Evolutionary conservation across 108 stramenopile species (phyloP), one percentile per base, ranked within the genome.

Genomic region (Nitzschia putrida): DNA sequence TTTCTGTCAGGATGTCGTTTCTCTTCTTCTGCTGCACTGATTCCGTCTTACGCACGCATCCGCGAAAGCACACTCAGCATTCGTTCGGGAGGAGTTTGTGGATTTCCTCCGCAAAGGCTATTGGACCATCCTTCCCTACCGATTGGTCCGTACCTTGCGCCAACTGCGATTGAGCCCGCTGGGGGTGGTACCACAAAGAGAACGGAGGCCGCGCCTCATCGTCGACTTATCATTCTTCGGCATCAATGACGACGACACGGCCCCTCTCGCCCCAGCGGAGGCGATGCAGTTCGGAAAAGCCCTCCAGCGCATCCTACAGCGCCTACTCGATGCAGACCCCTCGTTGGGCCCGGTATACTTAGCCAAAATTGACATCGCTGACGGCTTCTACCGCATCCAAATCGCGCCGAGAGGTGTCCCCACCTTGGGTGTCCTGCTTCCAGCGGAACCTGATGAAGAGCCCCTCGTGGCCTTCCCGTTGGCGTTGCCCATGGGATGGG

Each of bases 371-470:
- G 74, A 80, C 42, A 24, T 80, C 0, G 61, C 74, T 14, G 74
- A 80, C 57, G 74, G 79, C 0, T 80, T 80, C 52, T 80, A 71
- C 57, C 63, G 70, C n/a, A n/a, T n/a, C n/a, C n/a, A n/a, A n/a
- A n/a, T n/a, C n/a, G n/a, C n/a, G n/a, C n/a, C n/a, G n/a, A n/a
- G n/a, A n/a, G n/a, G n/a, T n/a, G n/a, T n/a, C n/a, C n/a, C n/a
- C n/a, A n/a, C n/a, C n/a, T n/a, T n/a, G n/a, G n/a, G n/a, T n/a
- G n/a, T n/a, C n/a, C n/a, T n/a, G n/a, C n/a, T n/a, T n/a, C n/a
- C n/a, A n/a, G n/a, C n/a, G n/a, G n/a, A n/a, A n/a, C n/a, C n/a
- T n/a, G n/a, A n/a, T n/a, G n/a, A n/a, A n/a, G n/a, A n/a, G n/a
- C n/a, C n/a, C n/a, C n/a, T n/a, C n/a, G n/a, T n/a, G n/a, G n/a